These are phyloP conservation scores for Meyerozyma carpophila DNA, from an alignment of 1,139 yeast species.

Conservation along the genomic window DNA sequence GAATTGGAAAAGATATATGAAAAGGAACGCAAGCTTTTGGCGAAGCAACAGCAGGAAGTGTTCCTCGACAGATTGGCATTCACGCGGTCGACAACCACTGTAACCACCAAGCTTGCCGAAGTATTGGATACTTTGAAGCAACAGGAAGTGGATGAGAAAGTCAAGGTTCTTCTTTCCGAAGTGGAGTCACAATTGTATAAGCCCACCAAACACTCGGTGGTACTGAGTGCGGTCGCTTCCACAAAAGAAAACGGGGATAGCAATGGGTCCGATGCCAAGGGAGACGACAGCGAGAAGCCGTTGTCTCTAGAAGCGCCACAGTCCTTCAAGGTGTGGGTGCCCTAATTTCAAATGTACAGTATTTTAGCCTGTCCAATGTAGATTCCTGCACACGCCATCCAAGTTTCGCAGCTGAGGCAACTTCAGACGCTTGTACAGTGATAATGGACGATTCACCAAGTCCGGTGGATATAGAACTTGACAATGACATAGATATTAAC, in stretches of 20 bases:
- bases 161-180: constrained; percentile 33
- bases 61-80: constrained; percentile 75
- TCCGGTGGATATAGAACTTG: not conserved
- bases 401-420: not conserved
- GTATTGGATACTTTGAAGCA: constrained; percentile 19
- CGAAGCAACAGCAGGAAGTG: constrained; percentile 74
- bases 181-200: constrained; percentile 46
- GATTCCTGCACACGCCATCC: not conserved
- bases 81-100: constrained; percentile 52
- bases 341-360: constrained; percentile 15
- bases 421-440: too few species aligned
- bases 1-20: constrained; percentile 76
- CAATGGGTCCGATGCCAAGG: constrained; percentile 9
- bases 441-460: not conserved
- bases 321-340: constrained; percentile 83
- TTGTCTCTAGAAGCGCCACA: constrained; percentile 80
- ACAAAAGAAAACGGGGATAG: constrained; percentile 7
- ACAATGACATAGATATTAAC: not conserved
- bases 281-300: constrained; percentile 48
- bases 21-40: constrained; percentile 67
- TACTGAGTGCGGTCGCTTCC: constrained; percentile 10
- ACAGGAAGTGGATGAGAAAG: constrained; percentile 10
- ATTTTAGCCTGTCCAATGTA: not conserved
- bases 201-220: constrained; percentile 39
- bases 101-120: constrained; percentile 45